A percentile compares a stretch with the other conserved stretches of the same genome.
Conservation (phyloP, 768 basidiomycete genomes). For the Mycena belliarum region DNA sequence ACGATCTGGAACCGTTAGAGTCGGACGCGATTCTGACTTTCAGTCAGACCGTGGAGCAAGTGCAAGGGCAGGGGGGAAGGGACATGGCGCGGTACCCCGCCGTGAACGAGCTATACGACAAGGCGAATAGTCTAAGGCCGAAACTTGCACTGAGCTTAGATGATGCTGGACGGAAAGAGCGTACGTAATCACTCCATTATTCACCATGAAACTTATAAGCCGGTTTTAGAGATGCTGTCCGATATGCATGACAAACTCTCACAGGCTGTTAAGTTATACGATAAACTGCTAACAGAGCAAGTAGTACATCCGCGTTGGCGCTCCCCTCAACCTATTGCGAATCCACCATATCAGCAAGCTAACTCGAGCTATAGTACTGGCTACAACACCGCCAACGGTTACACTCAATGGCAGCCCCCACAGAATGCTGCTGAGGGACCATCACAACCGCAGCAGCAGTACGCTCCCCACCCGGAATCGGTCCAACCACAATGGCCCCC, state of each 20-base stretch:
- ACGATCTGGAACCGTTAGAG: slow-evolving; percentile 83
- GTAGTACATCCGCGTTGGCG: slow-evolving; percentile 73
- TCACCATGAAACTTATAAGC: background rate
- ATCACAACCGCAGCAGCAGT: slow-evolving; percentile 20
- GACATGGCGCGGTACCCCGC: slow-evolving; percentile 84
- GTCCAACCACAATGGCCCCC: slow-evolving; percentile 18
- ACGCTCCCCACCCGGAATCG: slow-evolving; percentile 10
- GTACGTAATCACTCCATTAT: slow-evolving; percentile 46
- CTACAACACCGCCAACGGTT: slow-evolving; percentile 29
- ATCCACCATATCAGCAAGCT: slow-evolving; percentile 35
- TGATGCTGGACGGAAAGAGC: slow-evolving; percentile 83
- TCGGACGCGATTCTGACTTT: slow-evolving; percentile 87
- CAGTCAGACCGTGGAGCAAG: slow-evolving; percentile 85
- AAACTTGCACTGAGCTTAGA: slow-evolving; percentile 84
- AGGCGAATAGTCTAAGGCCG: slow-evolving; percentile 74
- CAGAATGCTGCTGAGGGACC: slow-evolving; percentile 22
- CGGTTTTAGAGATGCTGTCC: slow-evolving; percentile 67
- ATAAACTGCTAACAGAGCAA: slow-evolving; percentile 83
- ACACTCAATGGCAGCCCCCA: slow-evolving; percentile 37
- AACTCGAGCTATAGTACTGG: slow-evolving; percentile 27
- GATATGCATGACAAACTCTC: slow-evolving; percentile 97
- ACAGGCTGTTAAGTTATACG: slow-evolving; percentile 90
- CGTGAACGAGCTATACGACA: slow-evolving; percentile 82
- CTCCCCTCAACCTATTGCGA: slow-evolving; percentile 32
- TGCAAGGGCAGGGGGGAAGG: slow-evolving; percentile 72